phyloP scores from a whole-genome alignment of 2,329 filamentous ascomycete species.

The Fulvia fulva region DNA sequence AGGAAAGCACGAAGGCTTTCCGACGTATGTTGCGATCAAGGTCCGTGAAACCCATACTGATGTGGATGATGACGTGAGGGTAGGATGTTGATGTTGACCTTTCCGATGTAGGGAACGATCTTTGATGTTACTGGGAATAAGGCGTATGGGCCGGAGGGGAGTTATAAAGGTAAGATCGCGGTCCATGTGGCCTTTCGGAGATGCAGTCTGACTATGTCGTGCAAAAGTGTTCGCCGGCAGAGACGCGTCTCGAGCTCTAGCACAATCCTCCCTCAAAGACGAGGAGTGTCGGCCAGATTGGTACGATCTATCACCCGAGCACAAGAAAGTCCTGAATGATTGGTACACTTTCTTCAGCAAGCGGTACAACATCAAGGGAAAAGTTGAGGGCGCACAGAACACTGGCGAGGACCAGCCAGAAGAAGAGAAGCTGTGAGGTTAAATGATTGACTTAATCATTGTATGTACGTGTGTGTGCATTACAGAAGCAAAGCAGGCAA shows the following conservation, averaged over 20 bases:
- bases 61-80: background rate
- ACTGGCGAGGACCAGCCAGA: conserved; percentile 13
- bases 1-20: conserved; percentile 62
- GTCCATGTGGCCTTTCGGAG: background rate
- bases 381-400: conserved; percentile 36
- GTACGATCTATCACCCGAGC: conserved; percentile 76
- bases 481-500: background rate
- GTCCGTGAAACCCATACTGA: conserved; percentile 25
- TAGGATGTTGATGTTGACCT: background rate
- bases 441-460: background rate
- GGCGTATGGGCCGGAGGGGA: conserved; percentile 75
- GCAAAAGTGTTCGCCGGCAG: conserved; percentile 84
- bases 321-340: conserved; percentile 79
- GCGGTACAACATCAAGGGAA: conserved; percentile 84
- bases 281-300: conserved; percentile 82
- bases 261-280: conserved; percentile 75
- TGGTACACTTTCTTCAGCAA: conserved; percentile 98
- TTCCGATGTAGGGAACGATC: conserved; percentile 66
- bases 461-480: conserved; percentile 3
- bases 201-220: background rate
- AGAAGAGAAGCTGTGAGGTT: background rate
- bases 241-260: conserved; percentile 89
- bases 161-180: conserved; percentile 67
- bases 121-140: conserved; percentile 93
- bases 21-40: conserved; percentile 59